A percentile compares a stretch with the other conserved stretches of the same genome.
phyloP scores from a whole-genome alignment of 2,329 filamentous ascomycete genomes.

The Trichoderma guizhouense region DNA sequence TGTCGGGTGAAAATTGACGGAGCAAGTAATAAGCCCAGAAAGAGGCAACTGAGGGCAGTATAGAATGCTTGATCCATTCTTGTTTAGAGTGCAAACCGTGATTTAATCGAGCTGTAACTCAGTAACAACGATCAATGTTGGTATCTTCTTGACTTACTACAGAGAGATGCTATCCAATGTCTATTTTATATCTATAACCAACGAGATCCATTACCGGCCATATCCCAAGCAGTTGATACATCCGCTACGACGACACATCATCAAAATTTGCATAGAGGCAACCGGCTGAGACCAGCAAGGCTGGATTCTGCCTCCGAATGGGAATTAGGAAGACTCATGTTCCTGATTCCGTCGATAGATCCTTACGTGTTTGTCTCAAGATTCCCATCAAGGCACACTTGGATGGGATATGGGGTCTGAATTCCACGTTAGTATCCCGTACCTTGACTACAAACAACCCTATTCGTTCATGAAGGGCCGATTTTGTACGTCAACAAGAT shows the following conservation, averaged over 20 bases:
- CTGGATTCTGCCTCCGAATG: not conserved
- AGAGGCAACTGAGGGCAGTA: not conserved
- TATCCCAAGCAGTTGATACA: not conserved
- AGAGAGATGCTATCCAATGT: not conserved
- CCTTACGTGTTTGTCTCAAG: not conserved
- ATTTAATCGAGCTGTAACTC: not conserved
- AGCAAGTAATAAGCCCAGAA: not conserved
- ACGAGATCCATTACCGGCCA: not conserved
- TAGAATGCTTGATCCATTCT: not conserved
- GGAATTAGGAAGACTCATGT: not conserved
- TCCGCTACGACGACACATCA: not conserved
- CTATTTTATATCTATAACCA: not conserved
- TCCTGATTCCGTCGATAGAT: not conserved
- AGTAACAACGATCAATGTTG: not conserved
- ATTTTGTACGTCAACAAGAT: not conserved
- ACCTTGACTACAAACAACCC: not conserved
- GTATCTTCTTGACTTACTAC: not conserved
- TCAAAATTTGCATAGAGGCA: not conserved
- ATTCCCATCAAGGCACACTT: not conserved
- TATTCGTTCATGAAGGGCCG: not conserved
- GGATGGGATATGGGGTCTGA: not conserved
- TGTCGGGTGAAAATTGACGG: not conserved
- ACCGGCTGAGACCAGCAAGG: not conserved
- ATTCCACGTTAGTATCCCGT: not conserved
- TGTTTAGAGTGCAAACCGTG: not conserved